phyloP scores from a whole-genome alignment of 129 eudicot genomes.

The Apium graveolens region DNA sequence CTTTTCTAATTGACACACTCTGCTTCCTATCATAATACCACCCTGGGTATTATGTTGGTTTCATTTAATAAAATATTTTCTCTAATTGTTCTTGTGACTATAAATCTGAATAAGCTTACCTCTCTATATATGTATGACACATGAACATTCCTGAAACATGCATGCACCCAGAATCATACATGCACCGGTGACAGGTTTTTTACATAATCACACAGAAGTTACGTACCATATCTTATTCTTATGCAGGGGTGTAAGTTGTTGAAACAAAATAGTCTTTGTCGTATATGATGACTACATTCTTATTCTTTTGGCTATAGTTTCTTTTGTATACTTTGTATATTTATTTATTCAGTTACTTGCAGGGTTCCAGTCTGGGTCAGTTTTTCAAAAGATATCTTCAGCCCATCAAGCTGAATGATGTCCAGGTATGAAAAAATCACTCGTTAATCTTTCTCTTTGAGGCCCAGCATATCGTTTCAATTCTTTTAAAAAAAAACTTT shows the following conservation, averaged over 20 bases:
- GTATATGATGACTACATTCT: not conserved
- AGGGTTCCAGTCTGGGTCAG: slow-evolving; percentile 99
- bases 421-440: slow-evolving; percentile 37
- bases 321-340: not conserved
- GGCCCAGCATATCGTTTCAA: slow-evolving; percentile 12
- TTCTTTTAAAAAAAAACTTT: slow-evolving; percentile 10
- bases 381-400: slow-evolving; percentile 76
- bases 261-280: not conserved
- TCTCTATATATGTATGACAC: not conserved
- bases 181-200: not conserved
- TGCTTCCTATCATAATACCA: not conserved
- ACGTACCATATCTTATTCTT: not conserved
- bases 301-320: not conserved
- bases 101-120: not conserved
- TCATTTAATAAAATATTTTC: too few relatives aligned
- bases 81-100: not conserved
- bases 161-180: not conserved
- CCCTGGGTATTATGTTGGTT: not conserved
- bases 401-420: slow-evolving; percentile 83
- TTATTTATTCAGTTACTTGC: slow-evolving; percentile 10
- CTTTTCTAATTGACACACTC: not conserved
- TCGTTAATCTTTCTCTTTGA: not conserved
- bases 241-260: not conserved
- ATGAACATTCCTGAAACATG: not conserved
- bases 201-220: not conserved